These are phyloP conservation scores for Leccinum pachyderme DNA, from an alignment of 1,284 basidiomycete genomes.

Conservation along the genomic window DNA sequence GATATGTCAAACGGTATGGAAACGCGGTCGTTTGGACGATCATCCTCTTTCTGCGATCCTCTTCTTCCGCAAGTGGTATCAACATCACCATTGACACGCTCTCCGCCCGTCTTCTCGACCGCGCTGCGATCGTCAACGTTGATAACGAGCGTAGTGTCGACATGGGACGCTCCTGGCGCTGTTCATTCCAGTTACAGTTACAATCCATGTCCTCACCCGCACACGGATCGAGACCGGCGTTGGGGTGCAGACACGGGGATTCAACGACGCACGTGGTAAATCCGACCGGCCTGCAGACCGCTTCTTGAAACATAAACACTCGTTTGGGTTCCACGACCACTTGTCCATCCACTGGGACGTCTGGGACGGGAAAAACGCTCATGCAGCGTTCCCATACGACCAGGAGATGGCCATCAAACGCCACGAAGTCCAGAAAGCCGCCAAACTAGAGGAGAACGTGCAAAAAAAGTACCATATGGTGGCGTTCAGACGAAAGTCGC, in stretches of 20 bases:
- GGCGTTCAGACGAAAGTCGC: background rate
- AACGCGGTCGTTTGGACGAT: background rate
- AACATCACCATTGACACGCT: slow-evolving; percentile 26
- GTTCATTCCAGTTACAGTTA: background rate
- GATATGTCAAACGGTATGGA: background rate
- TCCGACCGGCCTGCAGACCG: slow-evolving; percentile 21
- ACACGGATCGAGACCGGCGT: background rate
- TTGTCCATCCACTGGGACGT: slow-evolving; percentile 21
- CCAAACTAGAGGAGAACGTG: slow-evolving; percentile 18
- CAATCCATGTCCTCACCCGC: background rate
- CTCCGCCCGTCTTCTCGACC: slow-evolving; percentile 9
- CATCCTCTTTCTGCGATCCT: background rate
- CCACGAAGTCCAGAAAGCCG: slow-evolving; percentile 23
- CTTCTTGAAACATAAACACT: slow-evolving; percentile 30
- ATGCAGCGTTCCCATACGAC: slow-evolving; percentile 28
- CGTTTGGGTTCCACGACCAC: slow-evolving; percentile 22
- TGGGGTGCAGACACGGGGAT: background rate
- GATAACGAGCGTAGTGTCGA: slow-evolving; percentile 2
- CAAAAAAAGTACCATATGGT: background rate
- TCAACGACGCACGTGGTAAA: slow-evolving; percentile 26
- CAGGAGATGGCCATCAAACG: slow-evolving; percentile 25
- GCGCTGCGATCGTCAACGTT: slow-evolving; percentile 27
- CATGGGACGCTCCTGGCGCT: background rate
- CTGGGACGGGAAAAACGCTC: slow-evolving; percentile 28
- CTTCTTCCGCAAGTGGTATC: slow-evolving; percentile 19